These are phyloP conservation scores for Penicillium expansum DNA, from an alignment of 2,329 filamentous ascomycete genomes.

Conservation along the genomic window DNA sequence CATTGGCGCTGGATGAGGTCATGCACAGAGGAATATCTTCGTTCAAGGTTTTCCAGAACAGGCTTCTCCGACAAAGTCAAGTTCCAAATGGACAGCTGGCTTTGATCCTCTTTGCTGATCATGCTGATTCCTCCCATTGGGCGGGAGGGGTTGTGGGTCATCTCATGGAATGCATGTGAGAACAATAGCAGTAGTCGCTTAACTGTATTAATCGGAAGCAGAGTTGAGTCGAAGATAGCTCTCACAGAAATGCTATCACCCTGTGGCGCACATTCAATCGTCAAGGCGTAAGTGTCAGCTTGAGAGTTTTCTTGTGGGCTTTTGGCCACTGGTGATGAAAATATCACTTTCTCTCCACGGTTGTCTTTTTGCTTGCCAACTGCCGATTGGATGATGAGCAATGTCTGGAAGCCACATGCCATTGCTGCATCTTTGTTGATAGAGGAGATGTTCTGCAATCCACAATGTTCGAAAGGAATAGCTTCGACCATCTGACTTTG, in stretches of 20 bases:
- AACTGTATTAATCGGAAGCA: not conserved
- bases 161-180: not conserved
- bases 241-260: not conserved
- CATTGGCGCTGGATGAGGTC: slow-evolving; percentile 4
- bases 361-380: too few species aligned
- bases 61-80: not conserved
- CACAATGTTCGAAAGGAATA: not conserved
- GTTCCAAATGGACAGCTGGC: not conserved
- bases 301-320: not conserved
- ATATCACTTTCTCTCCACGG: not conserved
- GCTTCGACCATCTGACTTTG: not conserved
- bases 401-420: not conserved
- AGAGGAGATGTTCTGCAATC: not conserved
- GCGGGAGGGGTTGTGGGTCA: not conserved
- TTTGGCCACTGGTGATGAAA: not conserved
- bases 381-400: not conserved
- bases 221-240: not conserved
- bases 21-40: not conserved
- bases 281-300: not conserved
- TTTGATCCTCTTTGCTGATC: not conserved
- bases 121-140: not conserved
- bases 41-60: not conserved
- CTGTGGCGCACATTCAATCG: not conserved
- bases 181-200: not conserved
- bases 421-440: not conserved